Evolutionary conservation across 192 early-diverging fungal species (phyloP).

Genomic region (Coemansia sp.): DNA sequence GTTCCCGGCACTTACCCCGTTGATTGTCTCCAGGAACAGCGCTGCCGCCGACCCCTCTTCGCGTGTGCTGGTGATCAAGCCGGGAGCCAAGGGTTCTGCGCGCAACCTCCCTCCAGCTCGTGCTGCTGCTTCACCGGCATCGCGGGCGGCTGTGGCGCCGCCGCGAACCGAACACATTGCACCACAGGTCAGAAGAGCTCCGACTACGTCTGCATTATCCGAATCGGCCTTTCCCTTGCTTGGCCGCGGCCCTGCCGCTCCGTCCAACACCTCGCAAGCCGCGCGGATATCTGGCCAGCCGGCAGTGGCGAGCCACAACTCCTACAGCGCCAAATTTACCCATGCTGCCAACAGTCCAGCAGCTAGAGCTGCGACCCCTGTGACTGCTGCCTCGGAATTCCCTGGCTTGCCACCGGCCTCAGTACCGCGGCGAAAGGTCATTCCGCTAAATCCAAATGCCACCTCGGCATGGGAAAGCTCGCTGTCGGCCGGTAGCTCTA

Average conservation of each 20-base stretch:
- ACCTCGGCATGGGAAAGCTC: constrained; percentile 30
- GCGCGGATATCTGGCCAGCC: background rate
- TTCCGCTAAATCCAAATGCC: constrained; percentile 26
- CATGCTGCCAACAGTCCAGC: background rate
- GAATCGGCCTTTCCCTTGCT: constrained; percentile 25
- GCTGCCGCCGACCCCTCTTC: constrained; percentile 4
- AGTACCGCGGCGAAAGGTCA: constrained; percentile 8
- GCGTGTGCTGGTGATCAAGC: constrained; percentile 34
- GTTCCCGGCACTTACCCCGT: constrained; percentile 39
- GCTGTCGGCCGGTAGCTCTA: background rate
- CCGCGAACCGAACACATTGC: background rate
- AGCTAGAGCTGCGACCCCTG: background rate
- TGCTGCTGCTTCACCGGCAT: background rate
- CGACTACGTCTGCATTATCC: background rate
- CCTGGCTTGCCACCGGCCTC: constrained; percentile 27
- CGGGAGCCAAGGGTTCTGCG: background rate
- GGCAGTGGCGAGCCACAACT: background rate
- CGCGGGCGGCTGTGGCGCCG: background rate
- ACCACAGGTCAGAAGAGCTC: background rate
- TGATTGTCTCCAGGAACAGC: constrained; percentile 6
- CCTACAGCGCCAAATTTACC: constrained; percentile 22
- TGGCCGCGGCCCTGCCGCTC: background rate
- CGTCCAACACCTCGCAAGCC: background rate
- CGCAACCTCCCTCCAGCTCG: background rate
- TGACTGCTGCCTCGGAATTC: constrained; percentile 12